Base-by-base conservation (phyloP, 108 stramenopile species). In the Poteriospumella lacustris region DNA sequence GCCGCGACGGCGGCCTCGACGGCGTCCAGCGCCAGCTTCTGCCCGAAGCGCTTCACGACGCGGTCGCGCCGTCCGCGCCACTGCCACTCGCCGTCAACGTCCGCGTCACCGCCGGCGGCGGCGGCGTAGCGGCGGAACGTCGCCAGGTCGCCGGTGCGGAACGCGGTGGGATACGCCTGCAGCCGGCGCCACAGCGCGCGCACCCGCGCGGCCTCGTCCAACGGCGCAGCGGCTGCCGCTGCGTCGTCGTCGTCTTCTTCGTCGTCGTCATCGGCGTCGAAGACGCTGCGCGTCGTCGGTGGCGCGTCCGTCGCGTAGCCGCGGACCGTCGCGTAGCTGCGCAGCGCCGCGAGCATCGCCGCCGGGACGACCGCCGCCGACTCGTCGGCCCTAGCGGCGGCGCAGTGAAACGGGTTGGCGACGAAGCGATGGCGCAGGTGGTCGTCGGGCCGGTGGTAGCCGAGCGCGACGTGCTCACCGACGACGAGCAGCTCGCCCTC, bases 381-480 rank as follows among this genome's bases (percentile, higher is more conserved):
- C 9, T 64, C 60, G 36, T 3, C 5, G 9, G 31, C 3, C 9
- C 28, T 24, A 64, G 36, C 15, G 5, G 15, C 36, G 33, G 28
- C 36, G 15, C 15, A 9, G 19, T 52, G 64, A 42, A 73, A 73
- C 9, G 70, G 70, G 36, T 56, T 73, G 43, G 70, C 31, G 15
- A 73, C 3, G 41, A 73, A 73, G 12, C 41, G 12, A 64, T 64
- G 15, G 12, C 5, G 28, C 12, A 42, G 38, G 24, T 68, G 38
- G 19, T 68, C 36, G 24, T 68, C 34, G 19, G 64, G 36, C 9
- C 3, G 9, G 31, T 73, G 70, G 36, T 73, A 73, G 9, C 70
- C 70, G 12, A 52, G 5, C 12, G 70, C 70, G 3, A 73, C 70
- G 26, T 73, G 70, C 3, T 52, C 47, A 42, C 70, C 70, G 24